A percentile compares a stretch with the other conserved stretches of the same genome.
Conservation (phyloP, 805 yeast genomes). For the Tetrapisispora pingtungensis region DNA sequence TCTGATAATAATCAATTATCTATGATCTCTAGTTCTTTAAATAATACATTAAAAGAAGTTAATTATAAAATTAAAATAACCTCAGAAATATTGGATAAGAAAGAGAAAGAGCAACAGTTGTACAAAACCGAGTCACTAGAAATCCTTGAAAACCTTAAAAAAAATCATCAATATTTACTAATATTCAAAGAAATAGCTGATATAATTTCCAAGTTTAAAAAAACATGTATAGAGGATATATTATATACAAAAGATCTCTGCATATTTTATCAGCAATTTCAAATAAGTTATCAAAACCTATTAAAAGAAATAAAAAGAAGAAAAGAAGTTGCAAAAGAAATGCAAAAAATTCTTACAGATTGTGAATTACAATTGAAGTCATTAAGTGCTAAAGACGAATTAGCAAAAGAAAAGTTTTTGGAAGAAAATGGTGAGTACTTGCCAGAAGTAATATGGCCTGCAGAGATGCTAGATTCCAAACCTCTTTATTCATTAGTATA, state of each 20-base stretch:
- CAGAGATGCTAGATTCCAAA: conserved; percentile 28
- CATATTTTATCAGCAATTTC: conserved; percentile 42
- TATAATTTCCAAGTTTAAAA: conserved; percentile 28
- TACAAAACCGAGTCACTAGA: conserved; percentile 5
- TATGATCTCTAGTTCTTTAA: conserved; percentile 42
- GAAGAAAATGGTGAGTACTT: conserved; percentile 42
- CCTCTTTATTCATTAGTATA: conserved; percentile 23
- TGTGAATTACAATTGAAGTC: conserved; percentile 33
- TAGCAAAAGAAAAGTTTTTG: conserved; percentile 36
- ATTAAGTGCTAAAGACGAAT: conserved; percentile 36
- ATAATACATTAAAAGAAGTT: conserved; percentile 29
- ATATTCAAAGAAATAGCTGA: conserved; percentile 25
- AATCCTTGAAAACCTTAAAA: conserved; percentile 14
- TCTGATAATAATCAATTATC: conserved; percentile 49
- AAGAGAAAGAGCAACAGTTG: conserved; percentile 8
- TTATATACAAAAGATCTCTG: conserved; percentile 29
- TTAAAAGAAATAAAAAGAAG: conserved; percentile 47
- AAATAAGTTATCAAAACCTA: conserved; percentile 42
- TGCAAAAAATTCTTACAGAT: conserved; percentile 33
- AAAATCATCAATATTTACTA: conserved; percentile 21
- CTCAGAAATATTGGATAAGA: conserved; percentile 26
- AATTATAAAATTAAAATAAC: conserved; percentile 14
- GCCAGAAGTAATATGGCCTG: conserved; percentile 46
- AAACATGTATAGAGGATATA: conserved; percentile 21
- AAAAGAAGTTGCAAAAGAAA: conserved; percentile 30